Base-by-base conservation (phyloP, 345 rosid species). In the Dovyalis caffra region DNA sequence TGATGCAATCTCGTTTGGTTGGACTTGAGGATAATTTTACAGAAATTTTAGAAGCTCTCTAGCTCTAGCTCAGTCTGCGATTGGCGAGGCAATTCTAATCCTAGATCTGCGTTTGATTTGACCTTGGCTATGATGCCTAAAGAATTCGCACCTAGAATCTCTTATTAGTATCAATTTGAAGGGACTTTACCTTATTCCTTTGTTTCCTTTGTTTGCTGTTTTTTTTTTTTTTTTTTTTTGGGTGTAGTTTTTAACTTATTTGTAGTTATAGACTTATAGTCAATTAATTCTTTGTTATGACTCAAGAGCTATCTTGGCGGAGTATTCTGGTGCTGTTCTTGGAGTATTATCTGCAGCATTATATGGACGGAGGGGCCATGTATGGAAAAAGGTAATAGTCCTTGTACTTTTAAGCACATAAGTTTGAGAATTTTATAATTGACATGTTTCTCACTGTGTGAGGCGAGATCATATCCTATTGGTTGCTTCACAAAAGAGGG, bases 321-420 rank as follows among this genome's bases (percentile, higher is more conserved):
- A 95, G 88, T 95, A 95, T 85, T 93, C 99, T 73, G 99, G 99
- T 70, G 98, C 99, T 76, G 87, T 89, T 74, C 99, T 95, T 81
- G 99, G 98, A 77, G 98, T 93, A 53, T 85, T 95, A 71, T 95
- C 99, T 77, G 99, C 94, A 15, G 90, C 87, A 64, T 80, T 95
- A 43, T 93, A 90, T 87, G 95, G 99, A 61, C 88, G 88, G 71
- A 87, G 80, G 79, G 90, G 89, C 68, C 87, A 87, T 61, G 76
- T 93, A 11, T 91, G 92, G 98, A 95, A 89, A 85, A 95, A 93
- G 97, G 99, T 95, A 85, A 43, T 25, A n/a, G 5, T 73, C n/a
- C n/a, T 1, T 33, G 3, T 29, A 6, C 67, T 47, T 64, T 16
- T 16, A 5, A 38, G 32, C 67, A 68, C 28, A 3, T 60, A 12